Evolutionary conservation across 2,329 filamentous ascomycete genomes (phyloP), one percentile per base, ranked within the genome.

Genomic region (Ciborinia camelliae): DNA sequence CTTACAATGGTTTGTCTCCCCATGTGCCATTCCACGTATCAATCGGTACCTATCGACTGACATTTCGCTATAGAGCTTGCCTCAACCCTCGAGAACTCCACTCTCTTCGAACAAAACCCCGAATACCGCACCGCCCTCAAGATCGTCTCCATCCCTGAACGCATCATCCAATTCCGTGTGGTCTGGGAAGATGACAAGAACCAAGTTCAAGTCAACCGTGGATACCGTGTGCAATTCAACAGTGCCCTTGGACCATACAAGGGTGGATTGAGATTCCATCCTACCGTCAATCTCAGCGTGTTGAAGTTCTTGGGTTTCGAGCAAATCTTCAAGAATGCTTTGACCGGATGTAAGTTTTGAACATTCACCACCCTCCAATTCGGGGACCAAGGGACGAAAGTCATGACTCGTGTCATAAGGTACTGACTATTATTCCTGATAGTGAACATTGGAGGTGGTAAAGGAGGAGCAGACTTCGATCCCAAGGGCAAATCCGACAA

Each of bases 261-360:
- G 86, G 95, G 95, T 71, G 95, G 95, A 77, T 88, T 98, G 72
- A 86, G 95, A 73, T 92, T 99, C 80, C 95, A 99, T 80, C 95
- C 94, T 68, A 88, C 89, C 14, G 91, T 95, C 79, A 95, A 90
- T 79, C 78, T 89, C 75, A 87, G 85, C 68, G 86, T 89, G 75
- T 86, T 99, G 75, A 99, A 99, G 84, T 98, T 98, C 82, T 86
- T 99, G 76, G 95, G 94, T 71, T 98, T 98, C 75, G 95, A 99
- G 87, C 95, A 98, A 83, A 96, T 94, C 81, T 98, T 98, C 86
- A 98, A 98, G 87, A 98, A 98, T 91, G 95, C 95, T 72, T 83
- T 98, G 72, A 98, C 95, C 68, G 95, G 95, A 76, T 81, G 90
- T 93, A 82, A 83, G 90, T 86, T 66, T 52, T 59, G 20, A 55